Evolutionary conservation across 306 rosid species (phyloP).

Genomic region (Rubus idaeus): DNA sequence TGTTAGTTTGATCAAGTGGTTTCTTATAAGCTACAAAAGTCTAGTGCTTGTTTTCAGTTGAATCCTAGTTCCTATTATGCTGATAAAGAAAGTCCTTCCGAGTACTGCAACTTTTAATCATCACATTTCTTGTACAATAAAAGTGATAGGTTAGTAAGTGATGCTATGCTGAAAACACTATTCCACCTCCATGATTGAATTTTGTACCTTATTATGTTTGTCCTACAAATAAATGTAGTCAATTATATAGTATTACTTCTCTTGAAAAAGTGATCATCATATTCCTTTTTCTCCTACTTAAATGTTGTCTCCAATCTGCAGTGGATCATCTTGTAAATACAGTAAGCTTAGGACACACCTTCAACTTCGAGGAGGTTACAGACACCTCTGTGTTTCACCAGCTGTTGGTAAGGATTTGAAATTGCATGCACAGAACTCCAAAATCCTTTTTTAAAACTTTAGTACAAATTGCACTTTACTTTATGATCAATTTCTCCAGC

Average conservation of each 20-base stretch:
- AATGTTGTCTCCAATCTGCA: constrained; percentile 26
- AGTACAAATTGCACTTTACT: not conserved
- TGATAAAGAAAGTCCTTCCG: not conserved
- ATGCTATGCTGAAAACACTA: not conserved
- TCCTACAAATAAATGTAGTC: not conserved
- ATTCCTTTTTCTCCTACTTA: not conserved
- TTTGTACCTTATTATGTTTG: not conserved
- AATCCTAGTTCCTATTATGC: not conserved
- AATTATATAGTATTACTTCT: not conserved
- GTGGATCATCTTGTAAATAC: constrained; percentile 88
- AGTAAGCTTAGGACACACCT: constrained; percentile 85
- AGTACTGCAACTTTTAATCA: not conserved
- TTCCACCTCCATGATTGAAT: not conserved
- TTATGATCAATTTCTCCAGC: not conserved
- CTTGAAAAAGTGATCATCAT: not conserved
- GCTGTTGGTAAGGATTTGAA: constrained; percentile 51
- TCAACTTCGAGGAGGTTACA: constrained; percentile 80
- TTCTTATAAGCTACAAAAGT: not conserved
- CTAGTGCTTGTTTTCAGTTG: not conserved
- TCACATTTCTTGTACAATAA: not conserved
- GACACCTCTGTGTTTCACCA: constrained; percentile 81
- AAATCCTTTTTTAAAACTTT: not conserved
- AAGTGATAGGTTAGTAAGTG: not conserved
- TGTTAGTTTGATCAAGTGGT: not conserved
- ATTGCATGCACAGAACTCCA: not conserved